Evolutionary conservation across 164 flowering plant species (phyloP).

Genomic region (Annona cherimola): DNA sequence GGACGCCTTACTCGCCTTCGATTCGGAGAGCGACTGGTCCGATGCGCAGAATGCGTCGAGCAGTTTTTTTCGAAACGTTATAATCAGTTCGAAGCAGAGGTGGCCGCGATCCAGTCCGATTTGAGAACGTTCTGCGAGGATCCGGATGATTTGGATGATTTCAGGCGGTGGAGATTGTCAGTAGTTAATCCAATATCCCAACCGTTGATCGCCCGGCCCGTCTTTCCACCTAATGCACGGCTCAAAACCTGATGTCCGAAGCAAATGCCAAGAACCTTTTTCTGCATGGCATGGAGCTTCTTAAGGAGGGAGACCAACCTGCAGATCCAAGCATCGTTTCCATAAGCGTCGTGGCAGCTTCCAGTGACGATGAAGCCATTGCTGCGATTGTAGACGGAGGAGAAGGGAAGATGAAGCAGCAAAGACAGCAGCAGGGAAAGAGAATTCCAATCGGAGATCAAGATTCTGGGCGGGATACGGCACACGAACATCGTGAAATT

Average conservation of each 20-base stretch:
- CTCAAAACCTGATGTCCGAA: conserved; percentile 33
- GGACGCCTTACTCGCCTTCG: conserved; percentile 33
- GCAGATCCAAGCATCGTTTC: conserved; percentile 67
- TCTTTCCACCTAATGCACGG: conserved; percentile 33
- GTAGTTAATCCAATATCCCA: conserved; percentile 29
- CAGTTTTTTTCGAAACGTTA: conserved; percentile 25
- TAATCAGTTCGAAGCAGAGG: conserved; percentile 55
- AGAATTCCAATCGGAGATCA: no score
- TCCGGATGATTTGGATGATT: conserved; percentile 60
- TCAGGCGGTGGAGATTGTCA: conserved; percentile 47
- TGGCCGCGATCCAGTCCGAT: conserved; percentile 48
- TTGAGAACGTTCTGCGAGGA: conserved; percentile 45
- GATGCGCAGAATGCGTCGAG: conserved; percentile 12
- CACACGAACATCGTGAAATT: no score
- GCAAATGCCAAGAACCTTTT: conserved; percentile 23
- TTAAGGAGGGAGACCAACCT: conserved; percentile 42
- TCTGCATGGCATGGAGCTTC: conserved; percentile 34
- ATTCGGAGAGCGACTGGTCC: conserved; percentile 24
- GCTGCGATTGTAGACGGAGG: conserved; percentile 21
- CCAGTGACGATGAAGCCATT: conserved; percentile 89
- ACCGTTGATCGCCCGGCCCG: conserved; percentile 21
- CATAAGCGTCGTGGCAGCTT: conserved; percentile 80
- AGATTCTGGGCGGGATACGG: no score
- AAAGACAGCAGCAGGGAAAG: no score
- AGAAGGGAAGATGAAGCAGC: no score